Evolutionary conservation across 495 filamentous ascomycete genomes (phyloP).

Genomic region (Aspergillus cavernicola): DNA sequence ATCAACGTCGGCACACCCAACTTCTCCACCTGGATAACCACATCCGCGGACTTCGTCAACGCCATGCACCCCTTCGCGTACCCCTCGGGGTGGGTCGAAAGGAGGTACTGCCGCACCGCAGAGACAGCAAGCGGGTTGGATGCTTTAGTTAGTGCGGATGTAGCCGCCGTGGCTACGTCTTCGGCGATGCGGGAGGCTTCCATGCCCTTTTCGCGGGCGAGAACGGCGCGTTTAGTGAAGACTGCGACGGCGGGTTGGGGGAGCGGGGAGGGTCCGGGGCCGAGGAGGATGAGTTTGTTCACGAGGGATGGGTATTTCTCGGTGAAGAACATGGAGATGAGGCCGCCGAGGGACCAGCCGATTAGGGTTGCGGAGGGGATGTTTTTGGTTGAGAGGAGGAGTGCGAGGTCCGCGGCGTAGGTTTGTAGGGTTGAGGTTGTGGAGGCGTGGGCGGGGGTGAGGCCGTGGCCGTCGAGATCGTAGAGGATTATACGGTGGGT

Average conservation of each 20-base stretch:
- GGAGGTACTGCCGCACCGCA: slow-evolving; percentile 38
- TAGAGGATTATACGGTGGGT: slow-evolving; percentile 35
- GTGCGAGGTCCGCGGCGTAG: slow-evolving; percentile 40
- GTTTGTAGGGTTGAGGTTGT: slow-evolving; percentile 36
- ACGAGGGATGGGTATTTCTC: slow-evolving; percentile 32
- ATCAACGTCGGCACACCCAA: slow-evolving; percentile 27
- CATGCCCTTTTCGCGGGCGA: slow-evolving; percentile 43
- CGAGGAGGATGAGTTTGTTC: slow-evolving; percentile 33
- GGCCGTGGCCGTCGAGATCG: slow-evolving; percentile 55
- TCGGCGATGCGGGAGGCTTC: slow-evolving; percentile 32
- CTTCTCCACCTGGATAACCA: slow-evolving; percentile 20
- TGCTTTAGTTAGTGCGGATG: slow-evolving; percentile 30
- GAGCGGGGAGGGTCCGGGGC: slow-evolving; percentile 28
- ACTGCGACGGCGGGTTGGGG: slow-evolving; percentile 27
- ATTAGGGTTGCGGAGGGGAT: slow-evolving; percentile 27
- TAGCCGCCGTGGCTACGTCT: slow-evolving; percentile 28
- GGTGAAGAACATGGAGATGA: slow-evolving; percentile 41
- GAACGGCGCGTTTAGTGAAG: slow-evolving; percentile 31
- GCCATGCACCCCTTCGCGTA: slow-evolving; percentile 54
- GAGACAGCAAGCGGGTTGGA: slow-evolving; percentile 34
- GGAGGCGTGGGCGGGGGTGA: slow-evolving; percentile 42
- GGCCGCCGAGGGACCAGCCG: slow-evolving; percentile 28
- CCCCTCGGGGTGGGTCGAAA: slow-evolving; percentile 47
- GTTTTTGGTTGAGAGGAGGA: slow-evolving; percentile 24
- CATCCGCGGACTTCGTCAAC: slow-evolving; percentile 33